Evolutionary conservation across 176 grass and related monocot genomes (phyloP), one percentile per base, ranked within the genome.

Genomic region (Rhynchospora pubera): DNA sequence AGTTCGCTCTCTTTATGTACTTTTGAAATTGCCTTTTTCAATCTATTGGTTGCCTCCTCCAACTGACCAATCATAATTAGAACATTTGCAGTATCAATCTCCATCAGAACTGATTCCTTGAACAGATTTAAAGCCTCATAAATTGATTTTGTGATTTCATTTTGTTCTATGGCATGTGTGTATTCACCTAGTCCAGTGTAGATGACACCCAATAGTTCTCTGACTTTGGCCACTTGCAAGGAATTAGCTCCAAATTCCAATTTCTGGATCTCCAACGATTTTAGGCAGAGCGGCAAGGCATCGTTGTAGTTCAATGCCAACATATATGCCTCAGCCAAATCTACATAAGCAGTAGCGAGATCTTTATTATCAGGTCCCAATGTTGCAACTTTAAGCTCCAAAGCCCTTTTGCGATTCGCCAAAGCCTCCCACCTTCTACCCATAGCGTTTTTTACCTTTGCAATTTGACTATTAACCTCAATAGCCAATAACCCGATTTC

Each of bases 341-440:
- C 87, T 80, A 64, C 86, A 85, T 80, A 93, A 28, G 90, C 72
- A 34, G 79, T 57, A 11, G 87, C 82, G 22, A 98, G 16, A 61
- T 94, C 89, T 24, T 14, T 15, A 8, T 86, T 86, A 59, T 81
- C 26, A 42, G 45, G 56, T 22, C 78, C 79, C 21, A 90, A 84
- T 26, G 84, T 84, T 15, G 4, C 14, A 32, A 19, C 9, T 66
- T 89, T 98, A 43, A 93, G 57, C 32, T 93, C 89, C 13, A 94
- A 57, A 6, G 83, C 80, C 46, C 79, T 87, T 44, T 55, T 69
- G 28, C 87, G 76, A 60, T 93, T 77, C 18, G 62, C 21, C 85
- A 88, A 65, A 63, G 85, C 90, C 6, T 91, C 89, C 95, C 90
- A 86, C 30, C 85, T 88, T 39, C 34, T 82, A 13, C 95, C 96